Conservation (phyloP, 83 land plant species). For the Larix sibirica region DNA sequence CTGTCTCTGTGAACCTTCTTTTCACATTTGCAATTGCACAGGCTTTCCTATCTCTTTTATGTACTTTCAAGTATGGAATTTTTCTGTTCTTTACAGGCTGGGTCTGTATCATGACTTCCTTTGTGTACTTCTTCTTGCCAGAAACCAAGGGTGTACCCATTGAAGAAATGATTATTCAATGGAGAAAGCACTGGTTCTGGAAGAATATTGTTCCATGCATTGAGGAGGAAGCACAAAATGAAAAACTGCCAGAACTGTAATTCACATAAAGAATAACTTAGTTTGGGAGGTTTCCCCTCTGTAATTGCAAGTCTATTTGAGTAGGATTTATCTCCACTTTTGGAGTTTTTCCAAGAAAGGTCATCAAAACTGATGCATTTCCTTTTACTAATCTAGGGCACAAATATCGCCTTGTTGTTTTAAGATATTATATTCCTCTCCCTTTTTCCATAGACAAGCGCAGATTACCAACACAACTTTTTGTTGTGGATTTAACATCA, state of each 20-base stretch:
- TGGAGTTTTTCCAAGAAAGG: too few species aligned
- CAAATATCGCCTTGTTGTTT: too few species aligned
- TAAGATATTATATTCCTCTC: too few species aligned
- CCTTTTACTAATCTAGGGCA: too few species aligned
- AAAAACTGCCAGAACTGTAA: background rate
- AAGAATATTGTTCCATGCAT: conserved; percentile 11
- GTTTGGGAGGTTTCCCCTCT: background rate
- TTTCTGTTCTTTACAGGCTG: conserved; percentile 69
- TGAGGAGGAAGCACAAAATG: background rate
- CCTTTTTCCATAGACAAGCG: too few species aligned
- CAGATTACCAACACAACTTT: too few species aligned
- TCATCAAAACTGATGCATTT: too few species aligned
- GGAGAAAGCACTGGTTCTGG: conserved; percentile 57
- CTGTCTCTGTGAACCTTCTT: conserved; percentile 67
- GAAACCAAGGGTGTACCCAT: conserved; percentile 51
- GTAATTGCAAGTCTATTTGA: background rate
- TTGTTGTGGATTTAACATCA: too few species aligned
- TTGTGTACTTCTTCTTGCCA: conserved; percentile 40
- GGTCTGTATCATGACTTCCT: conserved; percentile 32
- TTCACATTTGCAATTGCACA: conserved; percentile 73
- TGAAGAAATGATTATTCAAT: conserved; percentile 38
- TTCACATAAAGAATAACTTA: background rate
- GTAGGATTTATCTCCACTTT: background rate
- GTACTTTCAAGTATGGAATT: conserved; percentile 55
- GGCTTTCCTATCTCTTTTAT: conserved; percentile 49